A percentile compares a stretch with the other conserved stretches of the same genome.
Conservation (phyloP, 495 filamentous ascomycete species). For the Lineolata rhizophorae region DNA sequence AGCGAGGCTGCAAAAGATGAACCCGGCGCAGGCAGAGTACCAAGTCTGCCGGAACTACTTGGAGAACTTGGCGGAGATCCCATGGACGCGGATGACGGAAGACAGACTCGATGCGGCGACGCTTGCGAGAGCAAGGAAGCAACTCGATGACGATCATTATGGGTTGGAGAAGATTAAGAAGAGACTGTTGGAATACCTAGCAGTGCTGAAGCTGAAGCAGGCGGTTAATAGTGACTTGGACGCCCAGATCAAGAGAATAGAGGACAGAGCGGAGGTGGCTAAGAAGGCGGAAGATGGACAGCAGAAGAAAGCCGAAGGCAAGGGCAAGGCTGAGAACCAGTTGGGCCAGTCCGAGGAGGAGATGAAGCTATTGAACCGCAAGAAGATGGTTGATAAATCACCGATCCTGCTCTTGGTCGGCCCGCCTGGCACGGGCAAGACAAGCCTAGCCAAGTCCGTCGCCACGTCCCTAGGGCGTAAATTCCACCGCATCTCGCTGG, state of each 20-base stretch:
- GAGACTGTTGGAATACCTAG: slow-evolving; percentile 82
- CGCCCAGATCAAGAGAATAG: slow-evolving; percentile 33
- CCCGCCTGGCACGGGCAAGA: slow-evolving; percentile 92
- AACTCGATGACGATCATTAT: slow-evolving; percentile 91
- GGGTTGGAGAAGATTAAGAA: slow-evolving; percentile 96
- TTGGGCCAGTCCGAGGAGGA: slow-evolving; percentile 14
- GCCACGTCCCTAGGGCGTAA: slow-evolving; percentile 81
- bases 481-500: slow-evolving; percentile 93
- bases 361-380: slow-evolving; percentile 45
- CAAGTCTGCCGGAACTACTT: slow-evolving; percentile 86
- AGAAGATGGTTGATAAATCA: slow-evolving; percentile 72
- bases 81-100: slow-evolving; percentile 72
- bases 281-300: slow-evolving; percentile 5
- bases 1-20: slow-evolving; percentile 81
- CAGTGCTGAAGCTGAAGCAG: slow-evolving; percentile 86
- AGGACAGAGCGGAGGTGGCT: slow-evolving; percentile 3
- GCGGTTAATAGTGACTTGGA: slow-evolving; percentile 62
- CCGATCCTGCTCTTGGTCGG: slow-evolving; percentile 88
- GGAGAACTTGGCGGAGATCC: slow-evolving; percentile 84
- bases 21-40: slow-evolving; percentile 84
- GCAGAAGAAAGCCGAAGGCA: slow-evolving; percentile 3
- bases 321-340: slow-evolving; percentile 3
- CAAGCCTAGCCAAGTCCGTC: slow-evolving; percentile 81
- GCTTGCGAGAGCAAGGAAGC: slow-evolving; percentile 56
- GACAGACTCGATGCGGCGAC: slow-evolving; percentile 74